Conservation (phyloP, 2,329 filamentous ascomycete genomes). For the Nemania sp. region DNA sequence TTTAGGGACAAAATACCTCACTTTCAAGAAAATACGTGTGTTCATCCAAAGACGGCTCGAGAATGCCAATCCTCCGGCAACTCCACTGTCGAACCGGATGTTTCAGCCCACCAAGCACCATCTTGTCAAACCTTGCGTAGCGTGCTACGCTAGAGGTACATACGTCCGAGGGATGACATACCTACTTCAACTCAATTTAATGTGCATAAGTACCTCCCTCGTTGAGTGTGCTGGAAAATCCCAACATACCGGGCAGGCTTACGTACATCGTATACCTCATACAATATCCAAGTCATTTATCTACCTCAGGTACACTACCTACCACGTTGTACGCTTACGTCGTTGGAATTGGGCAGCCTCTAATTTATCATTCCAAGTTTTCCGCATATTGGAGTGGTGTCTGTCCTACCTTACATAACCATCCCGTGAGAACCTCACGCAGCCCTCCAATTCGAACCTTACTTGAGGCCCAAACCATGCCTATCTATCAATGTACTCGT, state of each 20-base stretch:
- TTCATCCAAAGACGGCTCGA: constrained; percentile 5
- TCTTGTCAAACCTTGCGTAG: not conserved
- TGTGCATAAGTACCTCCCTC: no score
- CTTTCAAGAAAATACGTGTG: not conserved
- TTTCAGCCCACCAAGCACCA: constrained; percentile 23
- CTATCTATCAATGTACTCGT: not conserved
- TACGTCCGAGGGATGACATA: no score
- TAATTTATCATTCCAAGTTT: constrained; percentile 7
- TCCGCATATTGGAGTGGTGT: constrained; percentile 20
- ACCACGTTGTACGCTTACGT: not conserved
- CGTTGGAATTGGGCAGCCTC: not conserved
- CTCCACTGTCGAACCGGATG: constrained; percentile 20
- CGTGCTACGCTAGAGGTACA: no score
- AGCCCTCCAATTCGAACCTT: constrained; percentile 11
- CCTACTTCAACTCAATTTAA: no score
- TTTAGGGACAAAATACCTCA: constrained; percentile 16
- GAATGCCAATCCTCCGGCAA: constrained; percentile 2
- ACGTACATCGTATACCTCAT: no score
- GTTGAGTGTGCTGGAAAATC: no score
- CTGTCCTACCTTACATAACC: constrained; percentile 21
- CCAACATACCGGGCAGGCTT: no score
- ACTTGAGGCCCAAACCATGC: not conserved
- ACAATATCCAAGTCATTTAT: no score
- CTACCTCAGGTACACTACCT: no score
- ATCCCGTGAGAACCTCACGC: not conserved